Base-by-base conservation (phyloP, 1,284 basidiomycete genomes). In the Ganoderma lingzhi region DNA sequence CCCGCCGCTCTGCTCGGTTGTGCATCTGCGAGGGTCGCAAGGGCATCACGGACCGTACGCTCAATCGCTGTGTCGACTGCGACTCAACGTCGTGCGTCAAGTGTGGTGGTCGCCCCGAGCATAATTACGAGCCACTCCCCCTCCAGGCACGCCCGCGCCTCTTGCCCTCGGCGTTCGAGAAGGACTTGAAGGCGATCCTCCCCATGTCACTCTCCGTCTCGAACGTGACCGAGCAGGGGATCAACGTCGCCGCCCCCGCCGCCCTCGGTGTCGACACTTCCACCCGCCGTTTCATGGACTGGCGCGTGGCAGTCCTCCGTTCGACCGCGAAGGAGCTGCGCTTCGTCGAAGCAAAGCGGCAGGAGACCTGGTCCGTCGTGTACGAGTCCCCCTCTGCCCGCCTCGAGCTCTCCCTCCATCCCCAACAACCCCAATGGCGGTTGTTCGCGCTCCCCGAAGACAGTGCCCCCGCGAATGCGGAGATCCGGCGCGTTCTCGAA, bases 11-110 rank as follows among this genome's bases (percentile, higher is more conserved):
- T 71, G 86, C 90, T 3, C 90, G 96, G 30, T 87, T 96, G 37
- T 98, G 96, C 78, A 84, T 87, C 32, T 98, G 96, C 77, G 97
- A 98, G 80, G 97, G 96, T 2, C 91, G 95, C 19, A 87, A 89
- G 41, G 92, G 90, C 69, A 91, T 95, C 74, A 93, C 94, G 0
- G 86, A 85, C 6, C 85, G 90, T n/a, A 83, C 87, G 28, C 84
- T 97, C 51, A 86, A 88, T 63, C 87, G 86, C 15, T 98, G 96
- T 79, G 71, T 78, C 12, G 92, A 93, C 67, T 98, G 96, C 77
- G 89, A 88, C 15, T 89, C 90, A 19, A 90, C 95, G 10, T 92
- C 93, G 28, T 98, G 96, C 82, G 87, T 87, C 72, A 91, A 90
- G 73, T 98, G 96, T 77, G 94, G 94, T 55, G 96, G 96, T 32